Base-by-base conservation (phyloP, 176 grass and related monocot genomes). In the Metroxylon sagu region DNA sequence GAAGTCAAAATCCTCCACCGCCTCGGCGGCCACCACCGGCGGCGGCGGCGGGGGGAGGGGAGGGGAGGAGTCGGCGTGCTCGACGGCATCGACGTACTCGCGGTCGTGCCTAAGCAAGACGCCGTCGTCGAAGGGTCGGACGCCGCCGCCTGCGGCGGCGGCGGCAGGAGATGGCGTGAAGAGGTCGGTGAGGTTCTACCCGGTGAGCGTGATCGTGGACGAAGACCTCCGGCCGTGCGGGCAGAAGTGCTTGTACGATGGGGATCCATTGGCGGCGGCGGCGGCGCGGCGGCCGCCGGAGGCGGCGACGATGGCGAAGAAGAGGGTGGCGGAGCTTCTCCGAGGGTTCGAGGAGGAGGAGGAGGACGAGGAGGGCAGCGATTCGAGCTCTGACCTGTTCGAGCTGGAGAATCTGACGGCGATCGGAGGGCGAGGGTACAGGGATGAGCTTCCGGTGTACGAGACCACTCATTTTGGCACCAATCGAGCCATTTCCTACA, bases 361-460 rank as follows among this genome's bases (percentile, higher is more conserved):
- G 0, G 85, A 89, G 5, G 83, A 82, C 31, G 82, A 82, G 14
- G 85, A 82, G 0, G 79, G 65, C 61, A 98, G 93, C 79, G 87
- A 92, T 83, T 85, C 93, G 52, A 98, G 93, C 79, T 98, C 93
- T 16, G 88, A 98, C 81, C 84, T 98, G 49, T 98, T 98, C 80
- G 94, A 98, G 56, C 63, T 98, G 16, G 94, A 92, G 62, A 90
- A 85, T 78, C 39, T 97, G 17, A 80, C 75, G 2, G 75, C 68
- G 16, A 66, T 61, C 5, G 70, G 26, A 52, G 62, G 64, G 18
- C 61, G 53, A 12, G 48, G 66, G 19, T 87, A 79, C 70, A 66
- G 77, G 50, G 73, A 98, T 72, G 94, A 98, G 69, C 76, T 98
- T 61, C 94, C 94, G 67, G 94, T 98, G 82, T 98, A 98, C 68